Evolutionary conservation across 2,329 filamentous ascomycete genomes (phyloP), one percentile per base, ranked within the genome.

Genomic region (Neofusicoccum sp.): DNA sequence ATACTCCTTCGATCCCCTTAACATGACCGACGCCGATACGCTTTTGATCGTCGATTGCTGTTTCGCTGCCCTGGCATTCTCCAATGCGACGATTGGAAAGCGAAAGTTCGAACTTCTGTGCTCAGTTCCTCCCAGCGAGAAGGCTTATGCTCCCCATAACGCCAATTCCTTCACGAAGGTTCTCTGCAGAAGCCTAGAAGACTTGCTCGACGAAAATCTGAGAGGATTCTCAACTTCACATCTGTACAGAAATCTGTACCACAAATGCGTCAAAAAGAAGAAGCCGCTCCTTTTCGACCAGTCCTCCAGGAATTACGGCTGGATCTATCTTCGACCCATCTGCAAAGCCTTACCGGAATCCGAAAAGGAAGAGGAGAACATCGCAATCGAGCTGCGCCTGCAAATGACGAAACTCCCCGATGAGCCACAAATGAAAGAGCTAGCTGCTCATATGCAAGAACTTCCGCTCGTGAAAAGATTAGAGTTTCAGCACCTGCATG

Each of bases 201-300:
- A 64, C 4, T 6, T n/a, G 14, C 39, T 56, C 12, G 28, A 6
- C 9, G 22, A 33, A 16, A 31, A 33, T 12, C 22, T 28, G 14
- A 22, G 50, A 5, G 66, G 66, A 1, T 66, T 68, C 41, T 62
- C 65, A 3, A 68, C 66, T 3, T 63, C 64, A 1, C 48, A 64
- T 2, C 62, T 68, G 4, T 67, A 67, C 44, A 49, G 64, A 84
- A 60, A 85, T 84, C 59, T 81, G 78, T 0, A 77, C 84, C n/a
- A 70, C 77, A 1, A 76, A 80, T 56, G 75, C 79, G 29, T 77
- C 80, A 16, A 77, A 79, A 47, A 78, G 77, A 0, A 73, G 22
- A 68, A 67, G 60, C 65, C 66, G 3, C 63, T 64, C 28, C 49
- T 63, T 5, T 68, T 68, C 50, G 61, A 62, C 14, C 65, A 67